Percentiles rank a stretch among this genome's conserved stretches.
Conservation (phyloP, 2,329 filamentous ascomycete genomes). For the Podosphaera aphanis region DNA sequence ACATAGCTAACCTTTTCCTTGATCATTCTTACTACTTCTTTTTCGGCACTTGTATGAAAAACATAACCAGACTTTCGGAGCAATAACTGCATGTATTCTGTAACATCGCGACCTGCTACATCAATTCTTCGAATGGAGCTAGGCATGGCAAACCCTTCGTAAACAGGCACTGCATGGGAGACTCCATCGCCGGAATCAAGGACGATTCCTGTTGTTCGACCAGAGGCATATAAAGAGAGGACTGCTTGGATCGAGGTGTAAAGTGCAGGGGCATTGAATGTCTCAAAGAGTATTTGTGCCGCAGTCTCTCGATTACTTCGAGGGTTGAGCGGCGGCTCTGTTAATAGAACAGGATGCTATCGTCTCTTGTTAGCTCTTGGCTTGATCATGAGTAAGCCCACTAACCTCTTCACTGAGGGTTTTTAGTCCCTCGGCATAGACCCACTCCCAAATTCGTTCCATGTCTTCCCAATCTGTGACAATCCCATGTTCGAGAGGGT, state of each 20-base stretch:
- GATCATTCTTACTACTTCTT: conserved; percentile 92
- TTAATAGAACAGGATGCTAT: conserved; percentile 82
- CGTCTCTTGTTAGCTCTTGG: conserved; percentile 1
- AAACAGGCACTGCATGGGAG: conserved; percentile 90
- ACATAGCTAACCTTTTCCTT: conserved; percentile 92
- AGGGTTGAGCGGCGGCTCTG: conserved; percentile 86
- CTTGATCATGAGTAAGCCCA: conserved; percentile 1
- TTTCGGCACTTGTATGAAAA: conserved; percentile 95
- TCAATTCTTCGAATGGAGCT: conserved; percentile 91
- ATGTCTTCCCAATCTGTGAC: conserved; percentile 99
- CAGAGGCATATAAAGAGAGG: conserved; percentile 83
- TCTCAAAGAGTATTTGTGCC: conserved; percentile 94
- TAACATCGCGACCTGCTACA: conserved; percentile 86
- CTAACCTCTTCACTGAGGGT: conserved; percentile 85
- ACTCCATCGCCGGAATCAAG: conserved; percentile 90
- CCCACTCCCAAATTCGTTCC: conserved; percentile 98
- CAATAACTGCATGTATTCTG: conserved; percentile 77
- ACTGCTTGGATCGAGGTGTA: conserved; percentile 96
- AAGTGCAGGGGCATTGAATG: conserved; percentile 89
- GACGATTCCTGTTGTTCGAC: conserved; percentile 86
- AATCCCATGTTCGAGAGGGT: conserved; percentile 90
- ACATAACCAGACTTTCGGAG: conserved; percentile 81
- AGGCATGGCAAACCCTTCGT: conserved; percentile 91
- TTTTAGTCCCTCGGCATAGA: conserved; percentile 89
- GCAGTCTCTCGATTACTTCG: conserved; percentile 88